A percentile compares a stretch with the other conserved stretches of the same genome.
These are phyloP conservation scores for Apiotrichum sp. DNA, from an alignment of 1,284 basidiomycete species.

Conservation along the genomic window DNA sequence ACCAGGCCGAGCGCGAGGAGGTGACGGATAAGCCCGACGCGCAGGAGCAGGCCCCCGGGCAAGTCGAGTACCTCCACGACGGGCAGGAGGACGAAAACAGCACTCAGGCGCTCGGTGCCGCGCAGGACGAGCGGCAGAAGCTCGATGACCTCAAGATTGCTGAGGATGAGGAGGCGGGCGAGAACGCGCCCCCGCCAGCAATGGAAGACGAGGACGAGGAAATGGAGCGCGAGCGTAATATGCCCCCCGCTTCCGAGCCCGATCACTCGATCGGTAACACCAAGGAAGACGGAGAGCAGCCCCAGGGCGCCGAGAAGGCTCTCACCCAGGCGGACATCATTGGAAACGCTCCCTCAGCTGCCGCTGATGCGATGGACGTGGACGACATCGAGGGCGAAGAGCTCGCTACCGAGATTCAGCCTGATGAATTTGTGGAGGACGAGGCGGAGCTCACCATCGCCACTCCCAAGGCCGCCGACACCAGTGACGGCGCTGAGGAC, in stretches of 20 bases:
- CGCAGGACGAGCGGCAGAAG: slow-evolving; percentile 71
- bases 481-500: slow-evolving; percentile 53
- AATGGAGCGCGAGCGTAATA: not conserved
- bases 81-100: slow-evolving; percentile 62
- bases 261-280: slow-evolving; percentile 19
- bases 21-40: slow-evolving; percentile 34
- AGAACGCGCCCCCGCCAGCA: slow-evolving; percentile 4
- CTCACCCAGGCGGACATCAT: slow-evolving; percentile 44
- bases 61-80: slow-evolving; percentile 76
- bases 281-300: slow-evolving; percentile 17
- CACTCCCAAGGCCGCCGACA: slow-evolving; percentile 26
- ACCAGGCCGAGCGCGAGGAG: slow-evolving; percentile 50
- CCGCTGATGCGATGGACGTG: slow-evolving; percentile 33
- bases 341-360: slow-evolving; percentile 17
- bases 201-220: slow-evolving; percentile 24
- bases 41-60: slow-evolving; percentile 53
- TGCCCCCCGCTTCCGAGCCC: slow-evolving; percentile 8
- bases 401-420: slow-evolving; percentile 25
- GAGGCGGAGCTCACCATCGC: slow-evolving; percentile 59
- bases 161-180: slow-evolving; percentile 51
- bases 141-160: slow-evolving; percentile 71
- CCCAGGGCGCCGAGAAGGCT: slow-evolving; percentile 41
- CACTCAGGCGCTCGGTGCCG: slow-evolving; percentile 85
- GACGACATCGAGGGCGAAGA: slow-evolving; percentile 39
- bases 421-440: slow-evolving; percentile 29